Evolutionary conservation across 2,329 filamentous ascomycete genomes (phyloP).

Genomic region (Ophiocordyceps robertsii): DNA sequence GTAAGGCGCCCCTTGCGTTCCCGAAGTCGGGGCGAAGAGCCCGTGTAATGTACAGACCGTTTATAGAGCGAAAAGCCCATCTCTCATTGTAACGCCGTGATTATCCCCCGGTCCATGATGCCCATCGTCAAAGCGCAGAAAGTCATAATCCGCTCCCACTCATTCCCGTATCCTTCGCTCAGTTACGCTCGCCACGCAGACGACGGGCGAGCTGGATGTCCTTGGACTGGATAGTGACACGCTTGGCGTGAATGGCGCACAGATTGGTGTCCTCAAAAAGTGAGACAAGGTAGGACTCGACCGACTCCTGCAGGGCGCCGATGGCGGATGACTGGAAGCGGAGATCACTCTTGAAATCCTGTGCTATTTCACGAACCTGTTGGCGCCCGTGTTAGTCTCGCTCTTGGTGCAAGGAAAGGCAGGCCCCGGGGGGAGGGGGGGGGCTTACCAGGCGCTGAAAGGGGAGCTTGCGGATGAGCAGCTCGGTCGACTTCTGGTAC

Average conservation of each 20-base stretch:
- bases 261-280: constrained; percentile 98
- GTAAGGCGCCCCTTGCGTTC: too few species aligned
- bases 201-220: constrained; percentile 94
- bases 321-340: constrained; percentile 98
- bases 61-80: constrained; percentile 18
- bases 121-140: constrained; percentile 22
- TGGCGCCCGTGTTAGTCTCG: not conserved
- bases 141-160: constrained; percentile 18
- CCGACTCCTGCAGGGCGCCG: constrained; percentile 92
- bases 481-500: constrained; percentile 95
- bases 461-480: constrained; percentile 91
- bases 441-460: constrained; percentile 77
- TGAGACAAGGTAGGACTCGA: constrained; percentile 96
- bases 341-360: constrained; percentile 90
- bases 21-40: not conserved
- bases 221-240: constrained; percentile 95
- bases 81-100: constrained; percentile 31
- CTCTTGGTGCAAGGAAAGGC: too few species aligned
- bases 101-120: constrained; percentile 26
- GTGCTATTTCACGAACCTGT: constrained; percentile 81
- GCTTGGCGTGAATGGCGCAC: constrained; percentile 98
- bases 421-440: constrained; percentile 2
- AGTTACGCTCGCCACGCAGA: constrained; percentile 88
- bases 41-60: constrained; percentile 29
- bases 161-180: constrained; percentile 19